These are phyloP conservation scores for Somion occarium DNA, from an alignment of 1,284 basidiomycete species.

Conservation along the genomic window DNA sequence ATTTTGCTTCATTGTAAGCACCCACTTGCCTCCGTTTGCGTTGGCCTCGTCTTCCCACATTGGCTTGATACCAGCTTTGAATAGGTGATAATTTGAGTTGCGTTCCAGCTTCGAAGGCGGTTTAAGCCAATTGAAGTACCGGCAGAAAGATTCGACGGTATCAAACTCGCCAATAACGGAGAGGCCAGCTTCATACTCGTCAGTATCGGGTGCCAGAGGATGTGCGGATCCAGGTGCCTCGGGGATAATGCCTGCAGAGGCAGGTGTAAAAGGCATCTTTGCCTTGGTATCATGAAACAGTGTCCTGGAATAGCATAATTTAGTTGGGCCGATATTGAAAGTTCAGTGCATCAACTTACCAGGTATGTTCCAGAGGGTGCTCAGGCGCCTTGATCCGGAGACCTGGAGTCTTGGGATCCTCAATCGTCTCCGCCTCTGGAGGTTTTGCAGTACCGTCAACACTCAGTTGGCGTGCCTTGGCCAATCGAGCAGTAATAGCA, in stretches of 20 bases:
- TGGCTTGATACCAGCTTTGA: constrained; percentile 88
- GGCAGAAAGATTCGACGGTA: constrained; percentile 87
- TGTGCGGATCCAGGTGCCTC: constrained; percentile 29
- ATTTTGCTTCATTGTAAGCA: constrained; percentile 85
- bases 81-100: constrained; percentile 91
- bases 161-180: constrained; percentile 78
- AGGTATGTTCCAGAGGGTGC: constrained; percentile 80
- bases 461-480: constrained; percentile 61
- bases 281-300: constrained; percentile 85
- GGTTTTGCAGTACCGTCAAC: constrained; percentile 69
- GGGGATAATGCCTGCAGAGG: constrained; percentile 26
- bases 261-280: constrained; percentile 54
- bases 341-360: constrained; percentile 43
- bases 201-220: constrained; percentile 47
- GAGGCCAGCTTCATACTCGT: constrained; percentile 73
- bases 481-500: constrained; percentile 72
- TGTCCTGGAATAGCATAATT: constrained; percentile 49
- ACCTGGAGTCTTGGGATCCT: constrained; percentile 76
- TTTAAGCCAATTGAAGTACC: constrained; percentile 94
- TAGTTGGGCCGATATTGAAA: not conserved
- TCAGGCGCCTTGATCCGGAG: constrained; percentile 68
- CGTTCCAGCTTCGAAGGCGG: constrained; percentile 83
- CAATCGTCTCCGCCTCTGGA: constrained; percentile 68
- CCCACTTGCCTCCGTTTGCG: constrained; percentile 91
- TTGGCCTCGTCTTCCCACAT: constrained; percentile 98